These are phyloP conservation scores for Debaryomyces psychrophilus DNA, from an alignment of 1,139 yeast species.

Conservation along the genomic window DNA sequence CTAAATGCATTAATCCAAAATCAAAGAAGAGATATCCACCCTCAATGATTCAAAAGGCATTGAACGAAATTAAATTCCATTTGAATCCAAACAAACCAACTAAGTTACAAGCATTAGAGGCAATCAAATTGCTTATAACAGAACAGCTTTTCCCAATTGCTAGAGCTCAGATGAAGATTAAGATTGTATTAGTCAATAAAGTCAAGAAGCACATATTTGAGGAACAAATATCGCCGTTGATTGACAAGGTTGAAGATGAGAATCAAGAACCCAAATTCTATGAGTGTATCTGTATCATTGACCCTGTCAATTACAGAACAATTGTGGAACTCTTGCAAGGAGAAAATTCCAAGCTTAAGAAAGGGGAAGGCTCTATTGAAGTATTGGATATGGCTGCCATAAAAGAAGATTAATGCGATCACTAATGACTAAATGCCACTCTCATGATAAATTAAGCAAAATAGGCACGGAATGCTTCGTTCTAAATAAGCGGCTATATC, in stretches of 20 bases:
- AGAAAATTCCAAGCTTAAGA: slow-evolving; percentile 47
- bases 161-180: slow-evolving; percentile 90
- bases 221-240: slow-evolving; percentile 52
- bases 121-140: slow-evolving; percentile 74
- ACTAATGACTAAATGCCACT: neutral
- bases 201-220: slow-evolving; percentile 50
- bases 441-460: neutral
- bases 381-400: slow-evolving; percentile 90
- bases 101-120: slow-evolving; percentile 89
- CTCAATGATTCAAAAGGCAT: slow-evolving; percentile 87
- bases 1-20: slow-evolving; percentile 89
- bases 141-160: slow-evolving; percentile 90
- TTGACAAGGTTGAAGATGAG: slow-evolving; percentile 60
- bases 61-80: slow-evolving; percentile 79
- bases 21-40: slow-evolving; percentile 93
- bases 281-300: slow-evolving; percentile 75
- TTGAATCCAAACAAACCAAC: slow-evolving; percentile 78
- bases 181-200: slow-evolving; percentile 54
- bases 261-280: slow-evolving; percentile 48
- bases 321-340: slow-evolving; percentile 66
- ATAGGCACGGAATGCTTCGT: neutral
- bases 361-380: slow-evolving; percentile 70
- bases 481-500: neutral
- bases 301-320: slow-evolving; percentile 82
- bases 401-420: slow-evolving; percentile 44